Conservation (phyloP, 805 yeast species). For the Wickerhamiella occidentalis region DNA sequence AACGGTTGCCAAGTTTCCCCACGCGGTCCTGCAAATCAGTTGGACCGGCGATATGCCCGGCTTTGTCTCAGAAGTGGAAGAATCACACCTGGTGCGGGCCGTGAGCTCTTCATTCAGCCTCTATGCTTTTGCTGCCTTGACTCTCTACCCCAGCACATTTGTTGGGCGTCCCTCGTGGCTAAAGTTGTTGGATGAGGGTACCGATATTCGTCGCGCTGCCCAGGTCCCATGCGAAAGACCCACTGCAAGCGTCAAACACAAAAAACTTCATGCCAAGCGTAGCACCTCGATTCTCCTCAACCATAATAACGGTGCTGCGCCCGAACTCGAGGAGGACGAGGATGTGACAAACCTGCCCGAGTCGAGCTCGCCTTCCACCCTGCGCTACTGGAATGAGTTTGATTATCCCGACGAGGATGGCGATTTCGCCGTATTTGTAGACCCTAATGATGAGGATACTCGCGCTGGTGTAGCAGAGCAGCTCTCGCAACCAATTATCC, state of each 20-base stretch:
- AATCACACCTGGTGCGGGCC: conserved; percentile 39
- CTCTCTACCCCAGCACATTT: conserved; percentile 26
- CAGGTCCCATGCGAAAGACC: background rate
- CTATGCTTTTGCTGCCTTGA: conserved; percentile 28
- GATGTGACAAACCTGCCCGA: background rate
- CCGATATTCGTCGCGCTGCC: conserved; percentile 34
- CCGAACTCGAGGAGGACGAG: conserved; percentile 1
- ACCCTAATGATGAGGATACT: conserved; percentile 26
- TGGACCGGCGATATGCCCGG: conserved; percentile 33
- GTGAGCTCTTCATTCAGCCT: conserved; percentile 33
- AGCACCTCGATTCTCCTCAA: conserved; percentile 18
- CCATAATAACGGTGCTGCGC: conserved; percentile 6
- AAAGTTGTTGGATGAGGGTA: conserved; percentile 24
- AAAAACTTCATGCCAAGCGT: background rate
- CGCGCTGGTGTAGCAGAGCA: conserved; percentile 26
- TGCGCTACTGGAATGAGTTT: conserved; percentile 56
- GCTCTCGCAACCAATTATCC: conserved; percentile 24
- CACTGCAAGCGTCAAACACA: no score
- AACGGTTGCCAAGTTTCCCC: conserved; percentile 31
- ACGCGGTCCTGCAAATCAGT: conserved; percentile 38
- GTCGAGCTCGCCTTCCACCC: conserved; percentile 16
- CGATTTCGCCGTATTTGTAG: conserved; percentile 22
- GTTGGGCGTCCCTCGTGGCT: conserved; percentile 33
- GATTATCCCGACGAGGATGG: conserved; percentile 46
- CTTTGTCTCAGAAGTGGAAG: conserved; percentile 31